Base-by-base conservation (phyloP, 1,284 basidiomycete genomes). In the Puccinia brachypodii region DNA sequence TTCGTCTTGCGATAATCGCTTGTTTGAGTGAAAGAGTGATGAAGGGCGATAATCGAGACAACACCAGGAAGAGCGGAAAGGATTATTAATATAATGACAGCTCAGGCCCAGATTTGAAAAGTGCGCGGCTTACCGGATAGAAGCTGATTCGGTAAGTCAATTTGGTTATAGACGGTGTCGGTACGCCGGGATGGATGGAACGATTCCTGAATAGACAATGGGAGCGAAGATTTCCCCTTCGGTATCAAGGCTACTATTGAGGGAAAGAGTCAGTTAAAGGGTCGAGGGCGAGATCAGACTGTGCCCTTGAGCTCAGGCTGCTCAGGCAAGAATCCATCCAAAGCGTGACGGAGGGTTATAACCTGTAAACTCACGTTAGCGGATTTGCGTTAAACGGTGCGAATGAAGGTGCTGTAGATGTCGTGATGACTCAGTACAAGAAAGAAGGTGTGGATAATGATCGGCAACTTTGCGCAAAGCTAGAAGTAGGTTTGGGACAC, bases 331-430 rank as follows among this genome's bases (percentile, higher is more conserved):
- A 36, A 66, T 40, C 19, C 19, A 68, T 42, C n/a, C 16, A 44
- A 42, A 36, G 22, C 19, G 40, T 40, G 3, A n/a, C 64, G 40
- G 40, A 68, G 36, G 36, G 64, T n/a, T 42, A 44, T 68, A 13
- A 40, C 36, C 64, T 68, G 36, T n/a, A n/a, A 68, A 38, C 64
- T 68, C 38, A 68, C 64, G 64, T 68, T 68, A 44, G 64, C 40
- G 64, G 64, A 68, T 68, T 68, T 68, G 19, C 38, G 64, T n/a
- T 68, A 44, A 44, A 44, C 64, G 64, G 64, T 28, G 64, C 36
- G 19, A 64, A 40, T 40, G 28, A 38, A 16, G 31, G 19, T 36
- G 33, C 13, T 22, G 38, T 68, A 68, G 64, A 68, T 42, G 38
- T 68, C 38, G 64, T 68, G 64, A 68, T 68, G 64, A 68, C 64